Evolutionary conservation across 805 yeast genomes (phyloP).

Genomic region (Wickerhamomyces bisporus): DNA sequence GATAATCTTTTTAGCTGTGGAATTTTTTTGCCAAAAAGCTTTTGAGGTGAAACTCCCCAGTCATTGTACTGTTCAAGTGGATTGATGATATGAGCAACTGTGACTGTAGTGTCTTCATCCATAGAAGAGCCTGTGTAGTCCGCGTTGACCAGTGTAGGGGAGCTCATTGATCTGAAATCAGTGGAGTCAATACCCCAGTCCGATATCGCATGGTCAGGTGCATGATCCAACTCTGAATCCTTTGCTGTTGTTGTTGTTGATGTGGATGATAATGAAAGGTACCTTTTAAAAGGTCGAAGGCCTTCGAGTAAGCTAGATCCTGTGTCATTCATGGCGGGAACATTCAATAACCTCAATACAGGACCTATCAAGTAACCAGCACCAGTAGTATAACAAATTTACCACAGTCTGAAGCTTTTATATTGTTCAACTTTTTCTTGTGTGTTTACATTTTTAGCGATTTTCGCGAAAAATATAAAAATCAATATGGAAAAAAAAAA

Average conservation of each 20-base stretch:
- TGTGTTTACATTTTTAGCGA: too few relatives aligned
- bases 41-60: constrained; percentile 16
- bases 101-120: constrained; percentile 7
- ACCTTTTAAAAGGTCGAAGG: constrained; percentile 20
- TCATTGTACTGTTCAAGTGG: constrained; percentile 5
- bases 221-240: not conserved
- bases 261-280: constrained; percentile 7
- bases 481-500: too few relatives aligned
- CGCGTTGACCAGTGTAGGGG: constrained; percentile 24
- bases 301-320: constrained; percentile 17
- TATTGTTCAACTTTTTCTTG: too few relatives aligned
- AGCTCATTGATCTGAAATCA: constrained; percentile 12
- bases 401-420: too few relatives aligned
- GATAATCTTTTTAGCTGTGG: not conserved
- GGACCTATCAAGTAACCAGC: too few relatives aligned
- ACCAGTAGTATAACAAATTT: too few relatives aligned
- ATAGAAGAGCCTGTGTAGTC: constrained; percentile 4
- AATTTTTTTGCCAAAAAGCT: not conserved
- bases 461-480: too few relatives aligned
- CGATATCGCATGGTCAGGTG: constrained; percentile 12
- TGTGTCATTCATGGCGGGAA: constrained; percentile 2
- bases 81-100: not conserved
- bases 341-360: too few relatives aligned
- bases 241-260: not conserved
- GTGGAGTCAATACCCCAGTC: constrained; percentile 24